phyloP scores from a whole-genome alignment of 768 basidiomycete genomes.

The Termitomyces bulborhizus region DNA sequence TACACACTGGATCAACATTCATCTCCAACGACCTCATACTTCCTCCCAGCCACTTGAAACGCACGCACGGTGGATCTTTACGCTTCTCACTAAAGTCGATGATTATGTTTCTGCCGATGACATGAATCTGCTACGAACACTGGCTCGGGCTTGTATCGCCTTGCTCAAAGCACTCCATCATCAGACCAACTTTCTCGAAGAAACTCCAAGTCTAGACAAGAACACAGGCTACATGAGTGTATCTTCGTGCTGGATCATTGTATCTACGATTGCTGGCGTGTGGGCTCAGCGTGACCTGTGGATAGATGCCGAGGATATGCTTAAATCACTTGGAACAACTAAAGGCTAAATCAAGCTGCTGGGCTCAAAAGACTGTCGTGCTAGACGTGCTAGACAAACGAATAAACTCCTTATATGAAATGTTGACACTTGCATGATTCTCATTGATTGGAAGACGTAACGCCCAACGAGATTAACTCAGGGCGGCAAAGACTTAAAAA shows the following conservation, averaged over 20 bases:
- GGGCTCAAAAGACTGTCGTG: not conserved
- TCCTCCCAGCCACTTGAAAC: constrained; percentile 37
- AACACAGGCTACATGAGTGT: constrained; percentile 20
- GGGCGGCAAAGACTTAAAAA: not conserved
- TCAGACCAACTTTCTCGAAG: constrained; percentile 13
- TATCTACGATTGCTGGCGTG: constrained; percentile 53
- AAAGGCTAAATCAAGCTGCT: not conserved
- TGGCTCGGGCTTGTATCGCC: constrained; percentile 64
- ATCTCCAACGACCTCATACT: constrained; percentile 40
- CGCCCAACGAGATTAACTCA: not conserved
- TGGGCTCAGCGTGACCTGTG: constrained; percentile 84
- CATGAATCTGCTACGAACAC: constrained; percentile 66
- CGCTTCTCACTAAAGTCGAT: constrained; percentile 63
- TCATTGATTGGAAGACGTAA: constrained; percentile 1
- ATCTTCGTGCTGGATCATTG: constrained; percentile 70
- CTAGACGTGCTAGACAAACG: constrained; percentile 1
- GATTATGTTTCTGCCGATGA: constrained; percentile 69
- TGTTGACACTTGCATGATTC: constrained; percentile 8
- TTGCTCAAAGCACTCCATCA: constrained; percentile 35
- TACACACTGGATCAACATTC: constrained; percentile 68
- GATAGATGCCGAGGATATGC: constrained; percentile 61
- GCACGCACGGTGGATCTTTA: constrained; percentile 77
- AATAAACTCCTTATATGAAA: constrained; percentile 1
- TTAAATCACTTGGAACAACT: constrained; percentile 22
- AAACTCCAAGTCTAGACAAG: not conserved